Evolutionary conservation across 768 basidiomycete genomes (phyloP), one percentile per base, ranked within the genome.

Genomic region (Gautieria morchelliformis): DNA sequence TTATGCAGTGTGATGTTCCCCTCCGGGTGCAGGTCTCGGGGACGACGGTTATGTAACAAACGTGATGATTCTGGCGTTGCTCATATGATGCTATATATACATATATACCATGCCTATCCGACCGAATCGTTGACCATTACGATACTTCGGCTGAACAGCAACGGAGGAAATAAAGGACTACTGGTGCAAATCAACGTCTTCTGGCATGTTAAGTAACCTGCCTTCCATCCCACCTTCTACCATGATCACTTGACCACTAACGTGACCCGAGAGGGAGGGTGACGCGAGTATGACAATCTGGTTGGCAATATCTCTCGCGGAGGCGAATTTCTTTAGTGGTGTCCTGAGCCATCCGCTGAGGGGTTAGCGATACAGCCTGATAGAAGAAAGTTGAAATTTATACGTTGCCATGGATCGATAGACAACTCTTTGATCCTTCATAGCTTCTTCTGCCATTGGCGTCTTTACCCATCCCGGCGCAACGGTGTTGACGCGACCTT

Each of bases 191-290:
- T 57, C 60, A 11, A 62, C 51, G 32, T 77, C 76, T 27, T 74
- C 70, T 14, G 66, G 69, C 32, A 59, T 66, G 61, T 80, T 79
- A 59, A 79, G 64, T 35, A 81, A 53, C 10, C 74, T 68, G n/a
- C 87, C 87, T 75, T 89, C 87, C 87, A 88, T 87, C 3, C 87
- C 87, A 2, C 87, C 87, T 47, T 80, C 78, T 6, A 88, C 75
- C 81, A 87, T 85, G 30, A 87, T 63, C 6, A 83, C 78, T 62
- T 87, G 79, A 0, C 87, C 87, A 1, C 82, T 78, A 17, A 89
- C 75, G 63, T 89, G 87, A 0, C 87, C 85, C 0, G 85, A 88
- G 0, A 87, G 64, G 10, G 68, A 69, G 9, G 77, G 68, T 0
- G 85, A 87, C 0, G 87, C 77, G 3, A 89, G 64, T 1, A 85